Evolutionary conservation across 768 basidiomycete genomes (phyloP).

Genomic region (Hygrocybe punicea): DNA sequence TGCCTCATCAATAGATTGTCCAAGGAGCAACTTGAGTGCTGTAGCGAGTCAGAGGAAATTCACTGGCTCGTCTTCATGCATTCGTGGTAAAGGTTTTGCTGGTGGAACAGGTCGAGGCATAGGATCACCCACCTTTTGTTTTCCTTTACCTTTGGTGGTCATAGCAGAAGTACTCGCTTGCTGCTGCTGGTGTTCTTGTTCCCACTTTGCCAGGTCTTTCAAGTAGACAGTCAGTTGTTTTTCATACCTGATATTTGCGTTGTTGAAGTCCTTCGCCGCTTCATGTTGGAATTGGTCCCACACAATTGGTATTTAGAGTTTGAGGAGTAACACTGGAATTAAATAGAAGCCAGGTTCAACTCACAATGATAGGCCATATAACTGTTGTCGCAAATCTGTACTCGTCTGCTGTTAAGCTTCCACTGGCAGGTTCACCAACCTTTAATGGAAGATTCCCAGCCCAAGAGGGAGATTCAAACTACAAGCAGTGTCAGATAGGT

Average conservation of each 20-base stretch:
- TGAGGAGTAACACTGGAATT: background rate
- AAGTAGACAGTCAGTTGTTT: background rate
- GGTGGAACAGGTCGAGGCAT: conserved; percentile 1
- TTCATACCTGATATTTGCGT: conserved; percentile 2
- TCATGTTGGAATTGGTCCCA: conserved; percentile 17
- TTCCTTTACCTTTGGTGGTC: background rate
- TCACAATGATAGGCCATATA: conserved; percentile 23
- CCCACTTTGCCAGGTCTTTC: background rate
- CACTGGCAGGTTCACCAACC: conserved; percentile 31
- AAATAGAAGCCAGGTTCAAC: background rate
- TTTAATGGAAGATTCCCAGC: conserved; percentile 22
- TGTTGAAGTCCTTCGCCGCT: conserved; percentile 7
- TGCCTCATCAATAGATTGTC: no score
- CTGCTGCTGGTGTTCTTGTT: conserved; percentile 1
- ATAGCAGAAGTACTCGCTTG: background rate
- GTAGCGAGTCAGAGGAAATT: no score
- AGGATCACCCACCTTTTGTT: background rate
- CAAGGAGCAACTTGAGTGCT: no score
- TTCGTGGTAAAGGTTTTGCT: background rate
- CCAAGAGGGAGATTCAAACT: conserved; percentile 30
- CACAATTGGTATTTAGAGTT: conserved; percentile 21
- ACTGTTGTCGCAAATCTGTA: conserved; percentile 24
- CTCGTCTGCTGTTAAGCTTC: conserved; percentile 28
- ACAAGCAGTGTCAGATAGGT: no score
- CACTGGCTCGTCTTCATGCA: no score